phyloP scores from a whole-genome alignment of 805 yeast genomes.

The Metschnikowia amazonensis region DNA sequence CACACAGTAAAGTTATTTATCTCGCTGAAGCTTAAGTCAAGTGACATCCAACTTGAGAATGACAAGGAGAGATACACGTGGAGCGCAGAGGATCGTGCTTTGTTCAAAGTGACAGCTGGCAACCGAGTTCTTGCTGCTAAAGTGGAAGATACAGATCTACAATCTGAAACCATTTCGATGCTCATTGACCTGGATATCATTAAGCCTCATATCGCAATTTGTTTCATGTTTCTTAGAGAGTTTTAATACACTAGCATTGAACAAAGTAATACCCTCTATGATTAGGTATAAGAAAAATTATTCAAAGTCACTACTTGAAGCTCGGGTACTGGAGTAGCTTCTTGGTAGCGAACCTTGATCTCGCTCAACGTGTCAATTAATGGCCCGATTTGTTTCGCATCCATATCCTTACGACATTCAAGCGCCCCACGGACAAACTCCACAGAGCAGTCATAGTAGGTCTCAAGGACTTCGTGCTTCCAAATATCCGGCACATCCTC shows the following conservation, averaged over 20 bases:
- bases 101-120: constrained; percentile 6
- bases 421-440: constrained; percentile 65
- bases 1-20: constrained; percentile 2
- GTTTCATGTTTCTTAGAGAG: constrained; percentile 2
- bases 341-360: constrained; percentile 31
- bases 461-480: constrained; percentile 52
- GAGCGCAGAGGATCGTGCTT: constrained; percentile 8
- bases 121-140: constrained; percentile 2
- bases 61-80: constrained; percentile 8
- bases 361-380: constrained; percentile 27
- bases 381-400: constrained; percentile 25
- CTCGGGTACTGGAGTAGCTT: constrained; percentile 32
- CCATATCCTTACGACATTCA: constrained; percentile 45
- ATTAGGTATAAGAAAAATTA: constrained; percentile 26
- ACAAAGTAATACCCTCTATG: not conserved
- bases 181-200: constrained; percentile 7
- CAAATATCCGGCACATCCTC: constrained; percentile 45
- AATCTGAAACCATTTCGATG: constrained; percentile 8
- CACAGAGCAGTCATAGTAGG: constrained; percentile 75
- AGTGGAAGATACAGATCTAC: not conserved
- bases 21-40: constrained; percentile 12
- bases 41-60: constrained; percentile 6
- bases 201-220: constrained; percentile 13
- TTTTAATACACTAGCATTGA: not conserved
- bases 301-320: constrained; percentile 32